Evolutionary conservation across 176 grass and related monocot species (phyloP), one percentile per base, ranked within the genome.

Genomic region (Tuctoria greenei): DNA sequence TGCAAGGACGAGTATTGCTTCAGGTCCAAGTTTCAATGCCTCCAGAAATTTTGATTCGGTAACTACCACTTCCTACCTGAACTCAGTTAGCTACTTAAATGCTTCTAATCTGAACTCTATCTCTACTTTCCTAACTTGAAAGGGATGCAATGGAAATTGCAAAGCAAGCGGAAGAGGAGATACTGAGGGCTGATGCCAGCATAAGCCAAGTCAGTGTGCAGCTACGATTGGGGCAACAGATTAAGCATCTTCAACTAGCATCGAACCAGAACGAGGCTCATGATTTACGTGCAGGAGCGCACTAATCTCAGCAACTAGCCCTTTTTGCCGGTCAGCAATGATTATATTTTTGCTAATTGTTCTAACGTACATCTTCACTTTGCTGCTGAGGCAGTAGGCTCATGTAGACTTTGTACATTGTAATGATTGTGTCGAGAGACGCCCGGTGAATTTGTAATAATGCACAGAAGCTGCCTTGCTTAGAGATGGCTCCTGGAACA

Each of bases 121-220:
- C 66, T 68, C 39, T 76, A 80, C 41, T 83, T 70, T 54, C 49
- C 37, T 62, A 37, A 88, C 35, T 68, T 73, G 11, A 23, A 78
- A 98, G 95, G 54, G 91, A 98, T 78, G 95, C 91, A 28, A 92
- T 88, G 88, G 85, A 84, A 15, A 88, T 94, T 24, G 91, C 95
- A 62, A 86, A 86, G 70, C 72, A 82, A 79, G 91, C 86, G 0
- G 86, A 98, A 79, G 84, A 84, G 84, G 84, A 90, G 79, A 94
- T 98, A 79, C 64, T 94, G 71, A 82, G 79, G 73, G 79, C 89
- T 63, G 86, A 87, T 61, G 50, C 84, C 4, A 88, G 86, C 61
- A 88, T 98, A 91, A 86, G 88, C 80, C 79, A 98, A 82, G 86
- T 98, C 49, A 94, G 91, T 36, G 70, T 94, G 47, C 95, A 98